These are phyloP conservation scores for Erodium moschatum DNA, from an alignment of 441 rosid genomes.

Conservation along the genomic window DNA sequence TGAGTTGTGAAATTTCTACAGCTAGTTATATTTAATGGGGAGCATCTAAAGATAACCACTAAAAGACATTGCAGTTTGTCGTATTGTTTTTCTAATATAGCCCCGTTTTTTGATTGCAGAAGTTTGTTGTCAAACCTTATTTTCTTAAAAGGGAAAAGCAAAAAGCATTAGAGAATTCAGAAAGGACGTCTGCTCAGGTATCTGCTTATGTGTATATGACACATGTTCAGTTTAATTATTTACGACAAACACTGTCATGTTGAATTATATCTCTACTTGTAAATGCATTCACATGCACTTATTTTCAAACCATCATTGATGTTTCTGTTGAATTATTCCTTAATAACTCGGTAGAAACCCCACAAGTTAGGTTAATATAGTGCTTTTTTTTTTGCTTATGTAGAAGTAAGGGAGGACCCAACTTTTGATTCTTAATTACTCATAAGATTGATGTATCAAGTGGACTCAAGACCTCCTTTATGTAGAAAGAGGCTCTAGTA, in stretches of 20 bases:
- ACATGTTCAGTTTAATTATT: background rate
- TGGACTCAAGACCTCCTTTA: no score
- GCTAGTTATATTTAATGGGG: background rate
- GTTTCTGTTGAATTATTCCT: background rate
- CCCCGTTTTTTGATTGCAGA: slow-evolving; percentile 37
- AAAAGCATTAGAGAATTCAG: slow-evolving; percentile 60
- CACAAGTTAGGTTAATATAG: background rate
- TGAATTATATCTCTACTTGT: slow-evolving; percentile 5
- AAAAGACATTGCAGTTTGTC: background rate
- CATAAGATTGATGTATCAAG: no score
- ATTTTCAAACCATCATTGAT: background rate
- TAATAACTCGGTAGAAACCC: no score
- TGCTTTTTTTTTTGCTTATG: no score
- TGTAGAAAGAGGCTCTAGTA: no score
- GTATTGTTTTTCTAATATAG: slow-evolving; percentile 6
- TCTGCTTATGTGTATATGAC: slow-evolving; percentile 11
- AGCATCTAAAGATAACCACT: background rate
- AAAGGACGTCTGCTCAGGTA: slow-evolving; percentile 72
- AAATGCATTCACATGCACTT: background rate
- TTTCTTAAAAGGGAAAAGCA: slow-evolving; percentile 53
- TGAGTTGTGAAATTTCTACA: background rate
- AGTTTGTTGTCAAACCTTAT: slow-evolving; percentile 69
- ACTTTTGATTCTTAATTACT: no score
- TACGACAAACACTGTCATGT: background rate
- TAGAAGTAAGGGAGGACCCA: no score